Base-by-base conservation (phyloP, 73 alveolate genomes). In the Tetrahymena borealis region DNA sequence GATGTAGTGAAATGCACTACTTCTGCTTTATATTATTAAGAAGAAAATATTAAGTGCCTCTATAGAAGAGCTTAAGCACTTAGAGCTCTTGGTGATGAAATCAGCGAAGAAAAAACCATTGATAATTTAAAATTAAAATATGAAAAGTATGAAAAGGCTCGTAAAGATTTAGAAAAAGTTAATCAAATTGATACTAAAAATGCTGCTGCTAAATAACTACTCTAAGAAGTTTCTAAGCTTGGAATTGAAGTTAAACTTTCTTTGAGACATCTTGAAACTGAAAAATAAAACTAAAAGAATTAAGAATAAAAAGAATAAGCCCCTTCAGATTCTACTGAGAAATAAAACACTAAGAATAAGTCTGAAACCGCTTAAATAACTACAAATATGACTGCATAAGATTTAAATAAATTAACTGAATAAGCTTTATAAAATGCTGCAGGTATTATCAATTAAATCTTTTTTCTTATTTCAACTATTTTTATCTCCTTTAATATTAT, bases 51-150 rank as follows among this genome's bases (percentile, higher is more conserved):
- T 39, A 93, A 93, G 79, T 91, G 93, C 7, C 40, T 93, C 28
- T 93, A 93, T 40, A 93, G 95, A 39, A 93, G 95, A 93, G 95
- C 93, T 18, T 40, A 79, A 31, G 95, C 95, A 0, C 38, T 16
- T 38, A 40, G 78, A 39, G 40, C 43, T 32, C 32, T 93, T 7
- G 85, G 85, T 15, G 85, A 60, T 60, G 85, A 32, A 2, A 60
- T 60, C 20, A 60, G 85, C 10, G 85, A 60, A 93, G 95, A 85
- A 9, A 24, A 32, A 33, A 32, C 43, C 7, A 79, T 36, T 16
- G 28, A 79, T 18, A 38, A 79, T 10, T 39, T 93, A 31, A 43
- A 85, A 85, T 40, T 79, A 90, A 79, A 93, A 41, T 79, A 93
- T 85, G 93, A 93, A 32, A 79, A 79, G 32, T 90, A 33, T 32